Percentiles rank a stretch among this genome's conserved stretches.
These are phyloP conservation scores for Tolypocladium endophyticum DNA, from an alignment of 2,329 filamentous ascomycete species.

Conservation along the genomic window DNA sequence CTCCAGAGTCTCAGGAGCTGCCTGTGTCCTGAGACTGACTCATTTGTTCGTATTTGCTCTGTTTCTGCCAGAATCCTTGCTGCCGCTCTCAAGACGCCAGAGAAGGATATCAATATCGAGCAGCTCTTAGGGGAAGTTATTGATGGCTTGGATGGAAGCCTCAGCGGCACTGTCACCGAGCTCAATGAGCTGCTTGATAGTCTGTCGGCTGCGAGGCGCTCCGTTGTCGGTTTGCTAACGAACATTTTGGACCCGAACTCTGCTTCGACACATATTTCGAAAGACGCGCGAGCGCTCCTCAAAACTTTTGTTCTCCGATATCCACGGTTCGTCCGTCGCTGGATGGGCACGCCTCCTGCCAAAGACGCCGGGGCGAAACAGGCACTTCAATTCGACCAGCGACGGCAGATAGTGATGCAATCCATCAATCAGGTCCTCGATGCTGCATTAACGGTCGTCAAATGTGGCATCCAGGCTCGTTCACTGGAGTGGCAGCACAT, in stretches of 20 bases:
- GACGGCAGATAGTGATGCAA: constrained; percentile 40
- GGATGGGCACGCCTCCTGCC: constrained; percentile 47
- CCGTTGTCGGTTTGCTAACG: constrained; percentile 38
- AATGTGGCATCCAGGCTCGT: constrained; percentile 36
- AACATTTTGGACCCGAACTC: constrained; percentile 11
- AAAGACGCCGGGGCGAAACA: constrained; percentile 44
- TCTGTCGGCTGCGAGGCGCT: constrained; percentile 43
- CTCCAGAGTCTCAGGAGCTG: constrained; percentile 32
- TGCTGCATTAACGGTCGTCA: constrained; percentile 46
- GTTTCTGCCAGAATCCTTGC: constrained; percentile 45
- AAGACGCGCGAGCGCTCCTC: constrained; percentile 26
- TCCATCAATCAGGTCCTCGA: constrained; percentile 49
- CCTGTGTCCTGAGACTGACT: constrained; percentile 28
- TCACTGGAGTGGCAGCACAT: constrained; percentile 41
- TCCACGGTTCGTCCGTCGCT: constrained; percentile 49
- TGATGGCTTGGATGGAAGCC: constrained; percentile 43
- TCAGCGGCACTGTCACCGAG: constrained; percentile 48
- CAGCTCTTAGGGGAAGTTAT: constrained; percentile 36
- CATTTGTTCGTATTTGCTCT: constrained; percentile 39
- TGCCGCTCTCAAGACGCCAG: constrained; percentile 36
- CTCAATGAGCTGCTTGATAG: constrained; percentile 51
- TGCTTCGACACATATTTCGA: constrained; percentile 4
- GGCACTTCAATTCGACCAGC: constrained; percentile 49
- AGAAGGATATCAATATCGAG: constrained; percentile 25
- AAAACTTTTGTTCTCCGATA: constrained; percentile 47